Conservation (phyloP, 2,329 filamentous ascomycete species). For the Colletotrichum sp. region DNA sequence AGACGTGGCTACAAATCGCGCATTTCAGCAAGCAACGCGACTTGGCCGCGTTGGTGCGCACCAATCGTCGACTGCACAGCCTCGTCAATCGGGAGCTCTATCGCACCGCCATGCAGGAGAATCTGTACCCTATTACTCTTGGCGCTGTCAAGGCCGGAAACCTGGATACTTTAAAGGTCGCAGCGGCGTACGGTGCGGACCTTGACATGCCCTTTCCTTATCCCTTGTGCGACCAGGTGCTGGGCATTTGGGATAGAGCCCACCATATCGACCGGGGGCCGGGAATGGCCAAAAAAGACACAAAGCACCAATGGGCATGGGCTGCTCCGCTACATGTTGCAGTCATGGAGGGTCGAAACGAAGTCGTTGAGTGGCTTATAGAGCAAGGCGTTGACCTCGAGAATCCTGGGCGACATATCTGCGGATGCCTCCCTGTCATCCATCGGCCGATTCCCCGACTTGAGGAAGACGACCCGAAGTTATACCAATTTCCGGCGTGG, state of each 20-base stretch:
- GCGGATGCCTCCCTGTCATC: background rate
- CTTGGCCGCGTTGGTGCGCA: background rate
- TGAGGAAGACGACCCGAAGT: background rate
- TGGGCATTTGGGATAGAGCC: background rate
- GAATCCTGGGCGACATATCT: background rate
- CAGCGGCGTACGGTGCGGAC: background rate
- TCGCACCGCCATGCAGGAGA: background rate
- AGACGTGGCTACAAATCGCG: background rate
- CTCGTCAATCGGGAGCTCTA: background rate
- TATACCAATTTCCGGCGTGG: background rate
- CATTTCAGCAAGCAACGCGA: background rate
- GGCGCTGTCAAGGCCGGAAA: background rate
- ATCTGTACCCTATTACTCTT: background rate
- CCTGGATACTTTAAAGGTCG: background rate
- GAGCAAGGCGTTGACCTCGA: background rate
- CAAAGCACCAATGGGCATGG: background rate
- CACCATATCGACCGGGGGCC: background rate
- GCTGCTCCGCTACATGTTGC: background rate
- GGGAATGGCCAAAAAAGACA: accelerated
- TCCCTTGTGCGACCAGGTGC: background rate
- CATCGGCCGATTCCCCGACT: background rate
- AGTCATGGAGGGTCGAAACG: background rate
- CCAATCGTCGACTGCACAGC: background rate
- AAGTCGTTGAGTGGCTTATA: background rate
- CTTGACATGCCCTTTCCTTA: background rate